Evolutionary conservation across 306 rosid species (phyloP), one percentile per base, ranked within the genome.

Genomic region (Betula pendula): DNA sequence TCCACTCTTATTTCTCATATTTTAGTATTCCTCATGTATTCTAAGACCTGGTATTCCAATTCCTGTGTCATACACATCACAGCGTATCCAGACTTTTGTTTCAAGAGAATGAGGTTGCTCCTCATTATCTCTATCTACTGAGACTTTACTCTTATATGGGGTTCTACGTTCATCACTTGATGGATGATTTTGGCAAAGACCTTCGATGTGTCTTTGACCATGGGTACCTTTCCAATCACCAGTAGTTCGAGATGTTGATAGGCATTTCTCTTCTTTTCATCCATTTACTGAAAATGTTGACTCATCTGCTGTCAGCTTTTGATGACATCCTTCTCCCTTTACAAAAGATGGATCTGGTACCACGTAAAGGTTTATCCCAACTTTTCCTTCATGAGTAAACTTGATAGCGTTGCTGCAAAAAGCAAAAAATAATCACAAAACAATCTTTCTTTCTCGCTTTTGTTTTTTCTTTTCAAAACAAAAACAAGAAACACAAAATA

Each of bases 11-110:
- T n/a, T n/a, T n/a, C n/a, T n/a, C n/a, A n/a, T n/a, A n/a, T n/a
- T n/a, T n/a, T n/a, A n/a, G n/a, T n/a, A n/a, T n/a, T n/a, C n/a
- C n/a, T n/a, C n/a, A n/a, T n/a, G n/a, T n/a, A n/a, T n/a, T n/a
- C n/a, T n/a, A n/a, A n/a, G n/a, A n/a, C n/a, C 98, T 78, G 97
- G 98, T 83, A 96, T 96, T 83, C 99, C 99, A 77, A 96, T 96
- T 84, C 99, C 99, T 20, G 99, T 89, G 88, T 92, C 98, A 43
- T 85, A 82, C 8, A 96, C 99, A 85, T 96, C 98, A 40, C 99
- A 96, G 8, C 94, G 82, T 50, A 96, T 78, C 99, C 99, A 92
- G 77, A 87, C 99, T 10, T 90, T 88, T 52, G 92, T 84, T 84
- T 92, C 96, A 1, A 80, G 53, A 29, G 89, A 85, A 78, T 76